Evolutionary conservation across 352 stramenopile genomes (phyloP).

Genomic region (Globisporangium carolinianum): DNA sequence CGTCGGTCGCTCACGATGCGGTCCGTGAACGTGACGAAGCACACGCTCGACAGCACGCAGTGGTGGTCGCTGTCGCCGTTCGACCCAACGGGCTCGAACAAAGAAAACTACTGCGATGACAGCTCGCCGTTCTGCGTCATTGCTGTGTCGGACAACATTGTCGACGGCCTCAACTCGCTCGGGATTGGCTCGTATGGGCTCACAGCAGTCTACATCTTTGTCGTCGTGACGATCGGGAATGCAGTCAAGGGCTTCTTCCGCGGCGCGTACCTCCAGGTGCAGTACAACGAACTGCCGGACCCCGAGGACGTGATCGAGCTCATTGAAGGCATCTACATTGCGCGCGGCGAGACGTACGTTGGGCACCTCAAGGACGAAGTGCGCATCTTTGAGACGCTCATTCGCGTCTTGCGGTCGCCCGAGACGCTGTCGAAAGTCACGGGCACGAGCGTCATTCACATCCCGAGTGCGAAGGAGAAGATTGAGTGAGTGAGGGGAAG

Average conservation of each 20-base stretch:
- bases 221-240: slow-evolving; percentile 82
- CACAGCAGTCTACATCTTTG: slow-evolving; percentile 83
- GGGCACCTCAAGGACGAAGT: slow-evolving; percentile 86
- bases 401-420: slow-evolving; percentile 76
- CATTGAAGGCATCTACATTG: slow-evolving; percentile 86
- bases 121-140: slow-evolving; percentile 69
- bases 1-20: slow-evolving; percentile 46
- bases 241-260: slow-evolving; percentile 82
- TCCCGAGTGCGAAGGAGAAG: slow-evolving; percentile 79
- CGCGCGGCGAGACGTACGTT: slow-evolving; percentile 73
- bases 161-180: slow-evolving; percentile 68
- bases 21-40: slow-evolving; percentile 52
- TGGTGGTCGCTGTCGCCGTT: slow-evolving; percentile 69
- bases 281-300: slow-evolving; percentile 78
- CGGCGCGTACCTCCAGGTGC: slow-evolving; percentile 68
- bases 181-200: slow-evolving; percentile 82
- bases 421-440: slow-evolving; percentile 84
- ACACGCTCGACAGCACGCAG: slow-evolving; percentile 36
- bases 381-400: slow-evolving; percentile 82
- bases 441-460: slow-evolving; percentile 81
- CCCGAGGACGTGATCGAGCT: slow-evolving; percentile 81
- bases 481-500: slow-evolving; percentile 36
- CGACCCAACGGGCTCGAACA: slow-evolving; percentile 8
- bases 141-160: slow-evolving; percentile 82
- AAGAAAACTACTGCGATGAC: slow-evolving; percentile 36